These are phyloP conservation scores for Colletotrichum eremochloae DNA, from an alignment of 2,329 filamentous ascomycete species.

Conservation along the genomic window DNA sequence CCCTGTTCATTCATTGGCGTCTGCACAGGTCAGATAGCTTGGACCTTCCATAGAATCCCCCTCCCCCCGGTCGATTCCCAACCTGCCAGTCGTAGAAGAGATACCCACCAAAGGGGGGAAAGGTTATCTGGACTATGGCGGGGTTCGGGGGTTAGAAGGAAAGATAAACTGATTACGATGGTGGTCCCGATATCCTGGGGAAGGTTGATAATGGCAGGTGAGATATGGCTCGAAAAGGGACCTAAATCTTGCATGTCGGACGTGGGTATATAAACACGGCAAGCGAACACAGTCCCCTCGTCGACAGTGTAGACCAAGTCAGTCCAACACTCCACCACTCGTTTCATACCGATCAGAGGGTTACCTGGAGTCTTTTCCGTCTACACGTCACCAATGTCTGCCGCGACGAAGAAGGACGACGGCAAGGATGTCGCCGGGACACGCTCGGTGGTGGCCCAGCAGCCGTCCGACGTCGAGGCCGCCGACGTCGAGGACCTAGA, in stretches of 20 bases:
- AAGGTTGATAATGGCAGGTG: background rate
- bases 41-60: slow-evolving; percentile 11
- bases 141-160: background rate
- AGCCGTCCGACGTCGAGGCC: slow-evolving; percentile 11
- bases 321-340: background rate
- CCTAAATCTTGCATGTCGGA: background rate
- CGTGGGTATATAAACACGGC: background rate
- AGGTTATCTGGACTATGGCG: slow-evolving; percentile 26
- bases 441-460: background rate
- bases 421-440: slow-evolving; percentile 13
- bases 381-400: slow-evolving; percentile 21
- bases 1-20: background rate
- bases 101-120: slow-evolving; percentile 7
- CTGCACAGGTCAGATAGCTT: slow-evolving; percentile 34
- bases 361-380: background rate
- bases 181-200: background rate
- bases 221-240: background rate
- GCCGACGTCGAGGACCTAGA: slow-evolving; percentile 24
- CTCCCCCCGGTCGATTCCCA: background rate
- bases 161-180: background rate
- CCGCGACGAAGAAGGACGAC: slow-evolving; percentile 3
- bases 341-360: background rate
- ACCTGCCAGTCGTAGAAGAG: slow-evolving; percentile 25
- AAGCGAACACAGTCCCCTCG: background rate
- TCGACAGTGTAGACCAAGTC: background rate